phyloP scores from a whole-genome alignment of 306 rosid genomes.

The Corylus heterophylla region DNA sequence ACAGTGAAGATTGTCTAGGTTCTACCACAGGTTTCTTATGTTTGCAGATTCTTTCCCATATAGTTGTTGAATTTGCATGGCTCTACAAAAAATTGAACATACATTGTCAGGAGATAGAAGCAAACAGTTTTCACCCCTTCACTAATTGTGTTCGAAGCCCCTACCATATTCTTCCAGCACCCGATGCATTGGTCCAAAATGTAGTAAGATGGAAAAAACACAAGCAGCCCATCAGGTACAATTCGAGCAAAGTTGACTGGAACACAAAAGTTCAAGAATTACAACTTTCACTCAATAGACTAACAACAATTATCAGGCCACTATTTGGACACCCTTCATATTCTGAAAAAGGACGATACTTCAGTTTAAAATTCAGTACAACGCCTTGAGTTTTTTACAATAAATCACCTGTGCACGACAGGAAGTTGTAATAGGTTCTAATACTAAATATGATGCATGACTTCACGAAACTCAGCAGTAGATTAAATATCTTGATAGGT shows the following conservation, averaged over 20 bases:
- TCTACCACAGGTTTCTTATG: conserved; percentile 95
- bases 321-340: background rate
- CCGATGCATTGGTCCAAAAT: conserved; percentile 80
- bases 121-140: conserved; percentile 29
- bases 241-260: conserved; percentile 94
- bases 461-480: background rate
- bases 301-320: conserved; percentile 7
- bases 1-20: conserved; percentile 86
- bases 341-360: background rate
- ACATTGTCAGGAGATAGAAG: conserved; percentile 18
- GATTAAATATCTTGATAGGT: background rate
- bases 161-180: conserved; percentile 83
- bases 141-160: conserved; percentile 21
- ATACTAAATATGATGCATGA: background rate
- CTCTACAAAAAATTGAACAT: conserved; percentile 46
- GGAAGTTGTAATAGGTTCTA: background rate
- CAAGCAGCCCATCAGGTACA: conserved; percentile 94
- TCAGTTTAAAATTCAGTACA: background rate
- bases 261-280: conserved; percentile 32
- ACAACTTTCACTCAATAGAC: conserved; percentile 18
- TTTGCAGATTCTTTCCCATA: conserved; percentile 92
- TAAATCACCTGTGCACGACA: background rate
- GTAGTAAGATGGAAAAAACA: conserved; percentile 94
- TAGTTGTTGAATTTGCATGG: conserved; percentile 63
- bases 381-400: background rate